A percentile compares a stretch with the other conserved stretches of the same genome.
Evolutionary conservation across 768 basidiomycete species (phyloP).

Genomic region (Boletus tylopilopsis): DNA sequence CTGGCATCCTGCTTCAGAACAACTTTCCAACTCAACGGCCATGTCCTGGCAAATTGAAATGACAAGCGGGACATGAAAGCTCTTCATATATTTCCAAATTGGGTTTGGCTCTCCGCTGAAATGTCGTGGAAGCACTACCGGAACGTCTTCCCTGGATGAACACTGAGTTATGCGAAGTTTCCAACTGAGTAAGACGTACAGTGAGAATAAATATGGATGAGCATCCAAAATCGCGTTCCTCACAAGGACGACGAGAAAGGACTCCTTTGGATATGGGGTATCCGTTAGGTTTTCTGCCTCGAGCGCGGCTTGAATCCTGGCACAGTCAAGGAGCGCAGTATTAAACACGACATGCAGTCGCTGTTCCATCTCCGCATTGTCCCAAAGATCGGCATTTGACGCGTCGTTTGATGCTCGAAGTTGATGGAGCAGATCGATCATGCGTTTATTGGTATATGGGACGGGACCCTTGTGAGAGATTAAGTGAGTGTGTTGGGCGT

Average conservation of each 20-base stretch:
- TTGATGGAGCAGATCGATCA: not conserved
- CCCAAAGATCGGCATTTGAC: not conserved
- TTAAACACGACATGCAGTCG: not conserved
- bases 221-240: constrained; percentile 2
- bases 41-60: not conserved
- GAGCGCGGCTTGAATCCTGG: constrained; percentile 4
- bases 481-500: not conserved
- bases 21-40: not conserved
- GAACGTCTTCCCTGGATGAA: not conserved
- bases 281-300: not conserved
- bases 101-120: constrained; percentile 1
- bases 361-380: not conserved
- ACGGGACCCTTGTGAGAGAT: not conserved
- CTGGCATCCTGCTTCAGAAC: not conserved
- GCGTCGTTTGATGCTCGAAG: not conserved
- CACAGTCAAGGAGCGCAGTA: constrained; percentile 1
- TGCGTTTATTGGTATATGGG: not conserved
- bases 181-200: not conserved
- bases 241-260: constrained; percentile 3
- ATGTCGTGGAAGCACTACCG: constrained; percentile 7
- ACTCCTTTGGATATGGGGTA: constrained; percentile 2
- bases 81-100: constrained; percentile 4
- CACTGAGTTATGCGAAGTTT: not conserved
- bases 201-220: not conserved
- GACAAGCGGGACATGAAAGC: not conserved